These are phyloP conservation scores for Tulasnella sp. DNA, from an alignment of 768 basidiomycete species.

Conservation along the genomic window DNA sequence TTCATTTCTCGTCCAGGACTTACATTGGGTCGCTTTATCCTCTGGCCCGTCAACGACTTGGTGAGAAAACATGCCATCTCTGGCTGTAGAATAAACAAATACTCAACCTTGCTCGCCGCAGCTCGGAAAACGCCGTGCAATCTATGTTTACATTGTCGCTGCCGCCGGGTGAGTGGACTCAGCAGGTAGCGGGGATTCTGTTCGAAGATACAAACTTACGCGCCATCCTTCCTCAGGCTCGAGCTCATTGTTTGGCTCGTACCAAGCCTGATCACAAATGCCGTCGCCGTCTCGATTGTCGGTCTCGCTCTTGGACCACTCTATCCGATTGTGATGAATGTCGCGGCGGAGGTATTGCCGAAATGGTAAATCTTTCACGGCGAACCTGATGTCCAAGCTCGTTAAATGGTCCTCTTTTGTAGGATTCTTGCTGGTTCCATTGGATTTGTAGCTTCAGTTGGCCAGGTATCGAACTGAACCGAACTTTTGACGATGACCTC, in stretches of 20 bases:
- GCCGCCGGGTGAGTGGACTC: conserved; percentile 17
- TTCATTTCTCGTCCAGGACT: background rate
- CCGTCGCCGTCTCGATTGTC: conserved; percentile 26
- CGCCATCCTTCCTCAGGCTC: conserved; percentile 14
- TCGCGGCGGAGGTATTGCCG: conserved; percentile 6
- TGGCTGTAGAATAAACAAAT: background rate
- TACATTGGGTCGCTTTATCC: conserved; percentile 13
- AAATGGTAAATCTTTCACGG: background rate
- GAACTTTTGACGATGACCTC: background rate
- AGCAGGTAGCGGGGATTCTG: background rate
- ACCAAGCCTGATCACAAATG: conserved; percentile 24
- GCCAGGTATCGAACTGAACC: conserved; percentile 13
- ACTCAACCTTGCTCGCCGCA: background rate
- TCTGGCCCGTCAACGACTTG: conserved; percentile 1
- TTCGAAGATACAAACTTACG: background rate
- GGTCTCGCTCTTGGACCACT: conserved; percentile 30
- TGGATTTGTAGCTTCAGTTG: conserved; percentile 25
- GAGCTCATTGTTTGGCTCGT: conserved; percentile 31
- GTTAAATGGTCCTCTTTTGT: background rate
- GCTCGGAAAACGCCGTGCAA: conserved; percentile 15
- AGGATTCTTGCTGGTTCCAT: conserved; percentile 11
- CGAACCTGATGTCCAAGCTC: background rate
- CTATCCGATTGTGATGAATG: conserved; percentile 18
- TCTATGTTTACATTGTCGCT: conserved; percentile 15
- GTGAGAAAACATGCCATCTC: background rate